phyloP scores from a whole-genome alignment of 75 land plant genomes.

The Pseudotsuga menziesii region DNA sequence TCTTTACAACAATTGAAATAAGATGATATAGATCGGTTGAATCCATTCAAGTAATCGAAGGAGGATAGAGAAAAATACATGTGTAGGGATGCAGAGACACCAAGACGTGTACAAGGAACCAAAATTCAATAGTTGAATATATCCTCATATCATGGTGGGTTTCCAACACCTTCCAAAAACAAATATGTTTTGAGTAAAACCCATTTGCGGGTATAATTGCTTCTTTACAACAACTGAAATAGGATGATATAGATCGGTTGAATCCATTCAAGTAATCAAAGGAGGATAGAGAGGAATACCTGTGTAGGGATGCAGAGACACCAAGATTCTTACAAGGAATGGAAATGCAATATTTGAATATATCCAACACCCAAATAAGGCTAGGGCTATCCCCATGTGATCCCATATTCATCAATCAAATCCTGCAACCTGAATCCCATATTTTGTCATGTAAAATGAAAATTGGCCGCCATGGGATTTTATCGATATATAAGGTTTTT shows the following conservation, averaged over 20 bases:
- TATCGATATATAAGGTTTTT: too few species aligned
- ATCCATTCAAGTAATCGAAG: too few species aligned
- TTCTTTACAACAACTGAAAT: not conserved
- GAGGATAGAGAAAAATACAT: constrained; percentile 14
- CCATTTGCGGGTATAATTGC: too few species aligned
- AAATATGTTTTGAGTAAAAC: too few species aligned
- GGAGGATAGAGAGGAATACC: constrained; percentile 14
- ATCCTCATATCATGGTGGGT: too few species aligned
- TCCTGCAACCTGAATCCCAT: too few species aligned
- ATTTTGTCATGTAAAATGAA: too few species aligned
- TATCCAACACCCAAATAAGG: not conserved
- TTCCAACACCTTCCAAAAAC: too few species aligned
- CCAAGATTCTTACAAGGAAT: constrained; percentile 49
- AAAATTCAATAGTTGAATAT: constrained; percentile 25
- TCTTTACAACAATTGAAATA: not conserved
- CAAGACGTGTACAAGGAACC: constrained; percentile 51
- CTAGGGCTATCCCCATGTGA: too few species aligned
- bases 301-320: constrained; percentile 80
- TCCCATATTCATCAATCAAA: too few species aligned
- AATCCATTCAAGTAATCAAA: too few species aligned
- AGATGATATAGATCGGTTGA: not conserved
- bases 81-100: constrained; percentile 82
- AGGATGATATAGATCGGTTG: not conserved
- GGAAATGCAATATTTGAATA: constrained; percentile 32
- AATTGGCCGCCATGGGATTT: too few species aligned